phyloP scores from a whole-genome alignment of 192 early-diverging fungal genomes.

The Diversispora eburnea region DNA sequence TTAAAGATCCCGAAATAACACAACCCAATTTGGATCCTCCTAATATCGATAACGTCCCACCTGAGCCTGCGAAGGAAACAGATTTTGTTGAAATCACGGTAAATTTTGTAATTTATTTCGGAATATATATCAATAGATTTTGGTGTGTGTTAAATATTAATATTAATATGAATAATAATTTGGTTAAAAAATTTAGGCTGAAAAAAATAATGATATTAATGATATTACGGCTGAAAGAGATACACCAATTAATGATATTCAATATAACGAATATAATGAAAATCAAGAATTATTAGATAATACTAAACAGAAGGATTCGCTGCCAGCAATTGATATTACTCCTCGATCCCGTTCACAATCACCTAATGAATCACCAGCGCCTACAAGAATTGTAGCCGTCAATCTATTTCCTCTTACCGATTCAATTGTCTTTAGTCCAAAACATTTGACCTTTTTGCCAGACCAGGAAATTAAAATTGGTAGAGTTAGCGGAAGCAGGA shows the following conservation, averaged over 20 bases:
- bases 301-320: neutral
- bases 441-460: slow-evolving; percentile 12
- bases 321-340: neutral
- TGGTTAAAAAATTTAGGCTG: neutral
- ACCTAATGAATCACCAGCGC: neutral
- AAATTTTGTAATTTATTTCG: too few species aligned
- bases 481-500: slow-evolving; percentile 25
- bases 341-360: slow-evolving; percentile 3
- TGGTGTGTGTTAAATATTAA: neutral
- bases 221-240: neutral
- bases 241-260: neutral
- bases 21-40: neutral
- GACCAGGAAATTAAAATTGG: slow-evolving; percentile 22
- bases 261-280: neutral
- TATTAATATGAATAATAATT: neutral
- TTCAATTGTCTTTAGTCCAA: slow-evolving; percentile 9
- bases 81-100: neutral
- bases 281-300: neutral
- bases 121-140: too few species aligned
- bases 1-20: neutral
- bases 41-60: neutral
- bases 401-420: slow-evolving; percentile 13
- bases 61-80: neutral
- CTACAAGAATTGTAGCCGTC: neutral
- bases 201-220: neutral